Evolutionary conservation across 164 flowering plant species (phyloP), one percentile per base, ranked within the genome.

Genomic region (Macadamia integrifolia): DNA sequence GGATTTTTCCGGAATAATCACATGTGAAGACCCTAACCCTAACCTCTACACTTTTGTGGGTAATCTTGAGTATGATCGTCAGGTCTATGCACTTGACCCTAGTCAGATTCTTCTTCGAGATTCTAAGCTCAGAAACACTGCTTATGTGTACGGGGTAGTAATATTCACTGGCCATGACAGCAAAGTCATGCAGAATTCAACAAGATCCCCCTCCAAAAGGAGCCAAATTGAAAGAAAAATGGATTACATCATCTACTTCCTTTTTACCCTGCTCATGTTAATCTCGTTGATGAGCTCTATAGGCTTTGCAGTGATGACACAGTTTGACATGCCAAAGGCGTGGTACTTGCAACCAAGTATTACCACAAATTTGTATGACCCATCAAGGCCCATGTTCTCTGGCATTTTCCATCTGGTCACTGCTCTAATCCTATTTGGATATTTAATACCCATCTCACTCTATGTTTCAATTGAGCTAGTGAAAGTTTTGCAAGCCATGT

Each of bases 401-500:
- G 93, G 88, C 15, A 62, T 87, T 65, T 77, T 64, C 70, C 98
- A 92, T 78, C 80, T 92, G 68, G 69, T 92, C 68, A 92, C 96
- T 69, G 96, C 98, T 65, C 86, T 92, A 60, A 90, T 92, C 58
- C 84, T 92, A 13, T 88, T 87, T 71, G 94, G 98, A 10, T 93
- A 93, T 69, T 71, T 93, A 57, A 90, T 93, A 71, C 95, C 98
- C 63, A 93, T 93, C 69, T 93, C 97, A 2, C 91, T 93, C 10
- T 93, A 93, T 79, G 92, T 92, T 60, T 92, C 98, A 23, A 92
- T 90, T 64, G 98, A 92, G 83, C 76, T 92, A 62, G 98, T 92
- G 67, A 90, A 89, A 82, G 92, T 91, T 44, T 79, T 87, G 71
- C 98, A 93, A 79, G 97, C 98, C 48, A 71, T 74, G 14, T 87